Percentiles rank a stretch among this genome's conserved stretches.
These are phyloP conservation scores for Plasmodium ovale DNA, from an alignment of 169 alveolate genomes.

Conservation along the genomic window DNA sequence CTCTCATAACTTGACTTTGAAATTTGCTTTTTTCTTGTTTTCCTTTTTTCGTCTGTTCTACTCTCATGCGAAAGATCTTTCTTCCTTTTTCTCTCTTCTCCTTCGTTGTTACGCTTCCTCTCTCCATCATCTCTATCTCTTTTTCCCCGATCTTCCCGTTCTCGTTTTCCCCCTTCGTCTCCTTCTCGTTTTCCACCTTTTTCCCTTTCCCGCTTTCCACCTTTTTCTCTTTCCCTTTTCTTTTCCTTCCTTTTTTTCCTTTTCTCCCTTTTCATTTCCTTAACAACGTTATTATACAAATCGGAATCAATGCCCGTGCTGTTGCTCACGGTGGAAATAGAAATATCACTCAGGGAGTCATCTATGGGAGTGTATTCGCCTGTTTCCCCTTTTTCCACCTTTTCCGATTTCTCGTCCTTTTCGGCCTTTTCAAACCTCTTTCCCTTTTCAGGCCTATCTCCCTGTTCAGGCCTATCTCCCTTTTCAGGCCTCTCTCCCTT, in stretches of 20 bases:
- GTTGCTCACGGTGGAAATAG: constrained; percentile 65
- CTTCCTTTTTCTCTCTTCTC: background rate
- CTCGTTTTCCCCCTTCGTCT: background rate
- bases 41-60: background rate
- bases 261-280: constrained; percentile 58
- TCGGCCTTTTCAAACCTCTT: background rate
- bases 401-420: background rate
- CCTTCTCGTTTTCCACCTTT: background rate
- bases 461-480: background rate
- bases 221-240: constrained; percentile 21
- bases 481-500: constrained; percentile 1
- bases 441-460: background rate
- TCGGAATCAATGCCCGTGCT: constrained; percentile 75
- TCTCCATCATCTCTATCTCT: background rate
- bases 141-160: background rate
- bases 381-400: constrained; percentile 11
- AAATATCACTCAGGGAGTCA: constrained; percentile 56
- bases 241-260: constrained; percentile 14
- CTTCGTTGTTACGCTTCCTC: background rate
- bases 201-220: background rate
- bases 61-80: background rate
- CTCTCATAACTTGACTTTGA: constrained; percentile 23
- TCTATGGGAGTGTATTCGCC: constrained; percentile 1
- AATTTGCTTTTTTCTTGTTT: background rate
- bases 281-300: constrained; percentile 56